These are phyloP conservation scores for Populus hybrid DNA, from an alignment of 441 rosid species.

Conservation along the genomic window DNA sequence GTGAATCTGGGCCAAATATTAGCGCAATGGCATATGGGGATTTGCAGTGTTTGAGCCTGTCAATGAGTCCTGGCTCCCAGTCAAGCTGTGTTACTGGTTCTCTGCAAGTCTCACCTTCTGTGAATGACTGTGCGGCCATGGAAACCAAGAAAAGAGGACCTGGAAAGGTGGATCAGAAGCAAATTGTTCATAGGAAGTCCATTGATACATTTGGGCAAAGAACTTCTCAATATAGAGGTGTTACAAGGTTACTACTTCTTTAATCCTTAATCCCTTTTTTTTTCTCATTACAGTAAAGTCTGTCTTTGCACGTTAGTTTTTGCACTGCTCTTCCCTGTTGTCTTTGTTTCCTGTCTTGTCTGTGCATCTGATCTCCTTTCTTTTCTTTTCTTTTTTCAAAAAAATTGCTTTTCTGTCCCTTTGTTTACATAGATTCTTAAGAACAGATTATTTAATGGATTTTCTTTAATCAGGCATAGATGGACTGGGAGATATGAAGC, in stretches of 20 bases:
- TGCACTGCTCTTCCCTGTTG: neutral
- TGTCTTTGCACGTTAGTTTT: neutral
- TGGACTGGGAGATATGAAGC: slow-evolving; percentile 99
- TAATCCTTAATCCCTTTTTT: neutral
- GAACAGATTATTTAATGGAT: neutral
- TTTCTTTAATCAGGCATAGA: slow-evolving; percentile 60
- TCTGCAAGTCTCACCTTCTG: slow-evolving; percentile 51
- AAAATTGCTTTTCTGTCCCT: too few species aligned
- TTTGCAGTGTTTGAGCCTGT: slow-evolving; percentile 82
- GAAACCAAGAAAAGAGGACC: slow-evolving; percentile 81
- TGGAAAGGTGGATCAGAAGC: slow-evolving; percentile 67
- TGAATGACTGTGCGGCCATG: slow-evolving; percentile 37
- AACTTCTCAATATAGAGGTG: slow-evolving; percentile 98
- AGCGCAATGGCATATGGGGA: slow-evolving; percentile 68
- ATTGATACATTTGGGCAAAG: slow-evolving; percentile 98
- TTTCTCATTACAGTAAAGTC: neutral
- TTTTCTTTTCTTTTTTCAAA: neutral
- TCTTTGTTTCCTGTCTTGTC: neutral
- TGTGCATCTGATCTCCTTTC: neutral
- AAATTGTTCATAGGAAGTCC: slow-evolving; percentile 87
- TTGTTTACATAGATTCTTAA: neutral
- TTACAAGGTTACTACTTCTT: slow-evolving; percentile 58
- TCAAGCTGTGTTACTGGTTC: slow-evolving; percentile 81
- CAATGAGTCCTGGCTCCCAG: slow-evolving; percentile 98
- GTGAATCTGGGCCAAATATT: slow-evolving; percentile 34